A percentile compares a stretch with the other conserved stretches of the same genome.
These are phyloP conservation scores for Podospora bellae-mahoneyi DNA, from an alignment of 495 filamentous ascomycete genomes.

Conservation along the genomic window DNA sequence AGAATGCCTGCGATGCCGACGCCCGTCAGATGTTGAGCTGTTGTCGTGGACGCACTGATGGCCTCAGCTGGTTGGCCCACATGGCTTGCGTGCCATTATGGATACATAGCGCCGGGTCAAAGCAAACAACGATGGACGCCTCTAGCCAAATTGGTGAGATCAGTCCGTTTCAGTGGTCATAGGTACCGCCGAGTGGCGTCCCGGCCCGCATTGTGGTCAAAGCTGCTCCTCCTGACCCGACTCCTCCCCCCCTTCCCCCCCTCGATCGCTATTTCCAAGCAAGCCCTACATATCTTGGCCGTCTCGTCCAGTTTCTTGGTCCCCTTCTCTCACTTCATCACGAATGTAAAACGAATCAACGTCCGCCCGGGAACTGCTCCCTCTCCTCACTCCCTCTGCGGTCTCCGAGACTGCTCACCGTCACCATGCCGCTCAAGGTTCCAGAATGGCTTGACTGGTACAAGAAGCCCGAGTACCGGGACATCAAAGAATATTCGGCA, in stretches of 20 bases:
- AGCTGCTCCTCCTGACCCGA: neutral
- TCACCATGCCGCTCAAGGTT: constrained; percentile 25
- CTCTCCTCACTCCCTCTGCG: neutral
- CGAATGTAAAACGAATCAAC: neutral
- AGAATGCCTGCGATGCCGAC: neutral
- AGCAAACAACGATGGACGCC: neutral
- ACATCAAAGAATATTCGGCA: constrained; percentile 38
- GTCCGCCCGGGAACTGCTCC: neutral
- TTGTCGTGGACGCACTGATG: neutral
- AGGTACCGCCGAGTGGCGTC: neutral
- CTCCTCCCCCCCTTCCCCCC: too few species aligned
- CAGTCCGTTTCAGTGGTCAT: neutral
- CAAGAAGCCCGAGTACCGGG: constrained; percentile 45
- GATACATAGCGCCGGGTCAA: constrained; percentile 2
- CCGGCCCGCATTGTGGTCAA: neutral
- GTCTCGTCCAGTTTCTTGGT: neutral
- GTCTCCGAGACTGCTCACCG: neutral
- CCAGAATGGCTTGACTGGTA: constrained; percentile 42
- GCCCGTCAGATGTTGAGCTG: neutral
- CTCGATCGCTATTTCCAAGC: neutral
- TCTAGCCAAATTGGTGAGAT: neutral
- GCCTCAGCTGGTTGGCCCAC: neutral
- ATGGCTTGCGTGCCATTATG: neutral
- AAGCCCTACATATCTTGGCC: neutral
- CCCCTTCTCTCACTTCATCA: neutral